Base-by-base conservation (phyloP, 1,284 basidiomycete species). In the Farysia itapuensis region DNA sequence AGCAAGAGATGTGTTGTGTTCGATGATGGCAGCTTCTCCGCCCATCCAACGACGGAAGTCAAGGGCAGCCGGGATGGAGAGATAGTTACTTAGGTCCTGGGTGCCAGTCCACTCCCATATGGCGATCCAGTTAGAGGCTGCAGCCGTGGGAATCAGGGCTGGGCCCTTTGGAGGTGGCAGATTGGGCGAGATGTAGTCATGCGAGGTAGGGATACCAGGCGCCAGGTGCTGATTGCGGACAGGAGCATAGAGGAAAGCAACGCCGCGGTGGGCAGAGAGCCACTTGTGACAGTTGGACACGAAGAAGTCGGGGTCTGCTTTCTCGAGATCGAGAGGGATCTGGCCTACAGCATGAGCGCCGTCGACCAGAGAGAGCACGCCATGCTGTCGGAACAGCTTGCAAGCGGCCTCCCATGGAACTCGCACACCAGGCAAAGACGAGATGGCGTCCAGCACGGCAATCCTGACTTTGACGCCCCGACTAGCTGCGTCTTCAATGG, bases 281-380 rank as follows among this genome's bases (percentile, higher is more conserved):
- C 63, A 57, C 35, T 60, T 60, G 52, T 65, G 63, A 30, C 63
- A 65, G 43, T 65, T 65, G 33, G 40, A 42, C 30, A 61, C 50
- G 42, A 70, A 78, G 33, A 75, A 77, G 38, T 78, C 77, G 0
- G 77, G 77, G 21, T 74, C 53, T 2, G 53, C 37, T 4, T 36
- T 24, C 3, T 41, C 23, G 1, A 78, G 43, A 35, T 82, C 57
- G 6, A 77, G 37, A 2, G 61, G 54, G 15, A 70, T 59, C 40
- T 78, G 77, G 0, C 89, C 89, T 35, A 92, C 84, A 4, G 85
- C 84, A 74, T 94, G 91, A 0, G 91, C 91, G 0, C 81, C 91
- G 65, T 95, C 91, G 13, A 95, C 57, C 15, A 71, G 45, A 20
- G 60, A 59, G 9, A 77, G 54, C 29, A 78, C 61, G 2, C 35